Conservation (phyloP, 2,329 filamentous ascomycete genomes). For the Cladosporium cucumerinum region DNA sequence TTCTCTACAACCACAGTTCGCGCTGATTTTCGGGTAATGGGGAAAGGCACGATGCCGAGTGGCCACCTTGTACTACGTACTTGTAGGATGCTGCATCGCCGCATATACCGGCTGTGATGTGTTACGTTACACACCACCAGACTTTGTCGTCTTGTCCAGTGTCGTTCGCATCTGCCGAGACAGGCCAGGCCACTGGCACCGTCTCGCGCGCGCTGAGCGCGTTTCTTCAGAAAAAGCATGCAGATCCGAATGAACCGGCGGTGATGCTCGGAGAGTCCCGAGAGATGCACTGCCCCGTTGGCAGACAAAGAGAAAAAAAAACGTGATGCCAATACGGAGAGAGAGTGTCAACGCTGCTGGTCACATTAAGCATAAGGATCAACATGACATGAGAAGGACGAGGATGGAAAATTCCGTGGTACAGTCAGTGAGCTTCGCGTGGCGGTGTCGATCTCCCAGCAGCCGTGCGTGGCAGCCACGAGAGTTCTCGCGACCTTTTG, state of each 20-base stretch:
- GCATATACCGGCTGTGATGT: not conserved
- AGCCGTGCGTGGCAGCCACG: not conserved
- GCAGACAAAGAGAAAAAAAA: constrained; percentile 5
- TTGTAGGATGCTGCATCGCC: not conserved
- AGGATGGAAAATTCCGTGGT: constrained; percentile 11
- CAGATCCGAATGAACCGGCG: not conserved
- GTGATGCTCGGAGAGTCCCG: not conserved
- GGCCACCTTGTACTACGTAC: not conserved
- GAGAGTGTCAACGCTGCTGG: not conserved
- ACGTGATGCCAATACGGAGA: not conserved
- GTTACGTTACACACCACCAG: not conserved
- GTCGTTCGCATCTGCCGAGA: not conserved
- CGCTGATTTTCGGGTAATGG: not conserved
- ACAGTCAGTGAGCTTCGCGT: constrained; percentile 3
- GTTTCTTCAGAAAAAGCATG: not conserved
- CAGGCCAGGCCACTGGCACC: not conserved
- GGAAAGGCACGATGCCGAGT: not conserved
- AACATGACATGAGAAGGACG: too few species aligned
- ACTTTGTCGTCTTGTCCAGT: not conserved
- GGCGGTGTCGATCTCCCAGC: constrained; percentile 11
- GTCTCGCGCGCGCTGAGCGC: not conserved
- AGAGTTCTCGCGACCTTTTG: constrained; percentile 3
- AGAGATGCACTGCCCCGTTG: not conserved
- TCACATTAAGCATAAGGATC: constrained; percentile 12
- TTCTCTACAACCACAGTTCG: not conserved